Evolutionary conservation across 768 basidiomycete species (phyloP), one percentile per base, ranked within the genome.

Genomic region (Russula sp.): DNA sequence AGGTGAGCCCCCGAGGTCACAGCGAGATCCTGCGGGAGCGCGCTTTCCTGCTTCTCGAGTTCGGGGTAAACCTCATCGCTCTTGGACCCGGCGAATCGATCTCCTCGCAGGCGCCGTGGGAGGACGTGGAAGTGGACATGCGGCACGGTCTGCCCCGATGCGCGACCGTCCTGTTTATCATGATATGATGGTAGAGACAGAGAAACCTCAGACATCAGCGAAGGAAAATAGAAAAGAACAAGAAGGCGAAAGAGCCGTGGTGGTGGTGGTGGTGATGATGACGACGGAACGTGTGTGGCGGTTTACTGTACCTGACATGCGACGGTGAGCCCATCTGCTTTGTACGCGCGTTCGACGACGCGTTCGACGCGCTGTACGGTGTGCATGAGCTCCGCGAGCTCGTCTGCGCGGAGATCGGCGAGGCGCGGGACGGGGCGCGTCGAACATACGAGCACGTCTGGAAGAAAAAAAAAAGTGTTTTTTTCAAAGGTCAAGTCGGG

Each of bases 111-210:
- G 69, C 85, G 85, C 2, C 96, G 84, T 22, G 97, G 97, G 5
- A 99, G 75, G 34, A 98, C 74, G 71, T 99, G 97, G 67, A 97
- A 88, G 73, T 99, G 97, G n/a, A 98, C 92, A 70, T 98, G 97
- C 1, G 91, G 85, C n/a, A 93, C 83, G 6, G 81, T 81, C 73
- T 88, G 87, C 0, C 93, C 94, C 1, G 94, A 90, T 14, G 88
- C 90, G 63, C 79, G 80, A 13, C 95, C 94, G 69, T 98, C 93
- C 90, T 93, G 68, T n/a, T 11, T n/a, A 2, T 5, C 36, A n/a
- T 29, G 50, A 20, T 50, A 8, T 14, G 25, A 29, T 29, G 25
- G 25, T 29, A 29, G 3, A 29, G 25, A 29, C 25, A 1, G 25
- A 29, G 25, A 29, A 29, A 29, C 41, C 22, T 14, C 42, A 43